Evolutionary conservation across 192 early-diverging fungal genomes (phyloP), one percentile per base, ranked within the genome.

Genomic region (Pilaira anomala): DNA sequence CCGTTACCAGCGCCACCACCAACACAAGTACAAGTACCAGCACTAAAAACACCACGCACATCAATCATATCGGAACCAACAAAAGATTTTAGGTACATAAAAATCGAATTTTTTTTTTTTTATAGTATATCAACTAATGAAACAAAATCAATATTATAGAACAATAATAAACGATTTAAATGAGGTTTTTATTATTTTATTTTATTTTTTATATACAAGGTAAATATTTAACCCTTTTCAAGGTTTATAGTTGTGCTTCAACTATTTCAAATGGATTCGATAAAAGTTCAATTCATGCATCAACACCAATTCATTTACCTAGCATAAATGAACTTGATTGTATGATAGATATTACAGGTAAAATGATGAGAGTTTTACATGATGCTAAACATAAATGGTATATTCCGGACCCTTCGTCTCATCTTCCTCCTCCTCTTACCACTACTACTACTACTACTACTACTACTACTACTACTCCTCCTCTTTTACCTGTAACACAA

Each of bases 261-360:
- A 21, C 21, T n/a, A 60, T 42, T 26, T 24, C 13, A 2, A 46
- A 1, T 11, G n/a, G 1, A 44, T 25, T 60, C 41, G 42, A 41
- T 12, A 21, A 22, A 60, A 45, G 41, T 60, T 22, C 25, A 3
- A 45, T 36, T 36, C 6, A 36, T 36, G 33, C 33, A 9, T 36
- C 33, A 36, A 9, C 39, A 42, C 3, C 40, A 22, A 22, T 24
- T 49, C 44, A n/a, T 13, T 33, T 62, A 5, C 60, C 60, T 13
- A 62, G 60, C 21, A 48, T 62, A 50, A 45, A 49, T 8, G 62
- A 63, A 19, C 50, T 63, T 2, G 62, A 63, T 19, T 29, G 21
- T 21, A 42, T 63, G 39, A 52, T 53, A 41, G 50, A 54, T 36
- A 44, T 7, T 26, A 22, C 50, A n/a, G 62, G 33, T 42, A 11